Base-by-base conservation (phyloP, 306 rosid species). In the Cicer yamashitae region DNA sequence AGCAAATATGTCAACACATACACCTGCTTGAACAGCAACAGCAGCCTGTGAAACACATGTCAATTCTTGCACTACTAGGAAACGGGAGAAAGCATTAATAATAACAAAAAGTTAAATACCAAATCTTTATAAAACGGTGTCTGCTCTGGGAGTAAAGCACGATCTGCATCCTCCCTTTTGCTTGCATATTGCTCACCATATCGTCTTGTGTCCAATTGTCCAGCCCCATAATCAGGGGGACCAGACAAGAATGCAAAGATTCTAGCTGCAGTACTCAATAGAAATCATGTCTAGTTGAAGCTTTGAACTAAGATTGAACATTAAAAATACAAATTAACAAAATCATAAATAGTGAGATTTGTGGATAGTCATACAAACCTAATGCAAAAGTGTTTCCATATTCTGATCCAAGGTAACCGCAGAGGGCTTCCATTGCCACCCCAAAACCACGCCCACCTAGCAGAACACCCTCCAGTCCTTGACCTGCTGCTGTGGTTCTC, bases 141-240 rank as follows among this genome's bases (percentile, higher is more conserved):
- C 89, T 91, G 97, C 89, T 91, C 97, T 7, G 98, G 98, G 75
- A 94, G 98, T 77, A 94, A 85, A 78, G 97, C 97, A 60, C 90
- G 93, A 67, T 94, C 98, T 1, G 98, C 97, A 85, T 94, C 98
- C 88, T 91, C 96, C 80, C 98, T 87, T 85, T 90, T 91, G 89
- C 97, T 94, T 48, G 98, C 98, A 87, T 94, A 94, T 79, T 94
- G 98, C 79, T 91, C 97, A 62, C 98, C 97, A 67, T 94, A 94
- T 40, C 97, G 84, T 65, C 96, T 90, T 7, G 98, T 91, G 81
- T 94, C 98, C 85, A 94, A 86, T 64, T 87, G 93, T 67, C 98
- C 98, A 72, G 97, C 88, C 75, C 97, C 98, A 88, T 85, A 91
- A 83, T 94, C 98, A 73, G 97, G 97, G 81, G 97, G 96, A 44